Evolutionary conservation across 805 yeast genomes (phyloP), one percentile per base, ranked within the genome.

Genomic region (Starmerella floricola): DNA sequence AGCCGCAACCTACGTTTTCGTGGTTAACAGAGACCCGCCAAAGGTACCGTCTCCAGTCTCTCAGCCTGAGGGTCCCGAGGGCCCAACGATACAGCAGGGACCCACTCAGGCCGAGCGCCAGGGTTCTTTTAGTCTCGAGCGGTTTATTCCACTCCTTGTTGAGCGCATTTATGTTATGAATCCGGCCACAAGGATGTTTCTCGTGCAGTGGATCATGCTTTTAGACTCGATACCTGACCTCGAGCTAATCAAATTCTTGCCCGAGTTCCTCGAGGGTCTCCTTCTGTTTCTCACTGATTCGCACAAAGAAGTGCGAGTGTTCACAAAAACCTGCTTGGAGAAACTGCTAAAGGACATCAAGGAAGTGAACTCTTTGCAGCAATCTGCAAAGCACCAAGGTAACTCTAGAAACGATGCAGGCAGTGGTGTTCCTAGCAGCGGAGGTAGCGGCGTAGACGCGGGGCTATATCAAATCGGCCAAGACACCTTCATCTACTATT

Each of bases 131-230:
- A 79, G 91, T 6, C 64, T 91, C 31, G 79, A 84, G 0, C 79
- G 80, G 54, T 91, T 91, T 62, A 83, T 91, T 30, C 97, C 97
- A 0, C 66, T 93, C n/a, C 63, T 91, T 34, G 76, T 81, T 48
- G 98, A 91, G 59, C 68, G 97, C 50, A 84, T 91, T 63, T 84
- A 84, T 55, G 87, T 91, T 1, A 79, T 84, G 26, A 93, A 91
- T 54, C 95, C 97, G 1, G 83, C 81, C 55, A 86, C 96, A 0
- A 71, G 95, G 50, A 79, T 85, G 64, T 91, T 91, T 55, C 65
- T 91, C 43, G 88, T 91, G 11, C 83, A 93, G 39, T 91, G 98
- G 98, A 70, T 91, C 36, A 80, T 85, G 49, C 72, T 91, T n/a
- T 67, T 91, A 37, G 91, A 88, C 60, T 85, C 91, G 10, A 84